Conservation (phyloP, 345 rosid species). For the Aethionema arabicum region DNA sequence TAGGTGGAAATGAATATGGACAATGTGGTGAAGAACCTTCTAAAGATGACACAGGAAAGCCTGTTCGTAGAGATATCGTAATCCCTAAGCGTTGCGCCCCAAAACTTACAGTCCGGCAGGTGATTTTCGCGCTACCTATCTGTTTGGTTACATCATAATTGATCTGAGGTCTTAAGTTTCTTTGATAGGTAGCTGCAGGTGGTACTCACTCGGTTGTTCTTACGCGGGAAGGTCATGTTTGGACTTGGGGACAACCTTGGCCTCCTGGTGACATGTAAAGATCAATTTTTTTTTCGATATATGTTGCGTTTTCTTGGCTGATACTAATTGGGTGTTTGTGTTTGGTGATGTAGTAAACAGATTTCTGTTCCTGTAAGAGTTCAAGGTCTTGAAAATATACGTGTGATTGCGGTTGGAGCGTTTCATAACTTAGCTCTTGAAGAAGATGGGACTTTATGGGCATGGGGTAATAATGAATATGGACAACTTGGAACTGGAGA, state of each 20-base stretch:
- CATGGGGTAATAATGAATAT: constrained; percentile 99
- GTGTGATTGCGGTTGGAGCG: constrained; percentile 92
- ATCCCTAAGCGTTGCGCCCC: constrained; percentile 97
- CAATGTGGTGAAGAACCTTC: constrained; percentile 98
- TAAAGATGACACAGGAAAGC: constrained; percentile 81
- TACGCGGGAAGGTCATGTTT: constrained; percentile 83
- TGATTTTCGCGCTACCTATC: constrained; percentile 21
- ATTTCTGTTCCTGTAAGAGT: constrained; percentile 95
- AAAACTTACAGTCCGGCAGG: constrained; percentile 88
- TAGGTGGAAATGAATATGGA: constrained; percentile 99
- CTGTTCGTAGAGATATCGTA: constrained; percentile 80
- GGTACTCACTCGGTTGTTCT: constrained; percentile 99
- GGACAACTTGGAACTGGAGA: constrained; percentile 99
- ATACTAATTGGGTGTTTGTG: neutral
- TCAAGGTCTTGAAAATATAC: constrained; percentile 92
- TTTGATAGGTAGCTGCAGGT: constrained; percentile 90
- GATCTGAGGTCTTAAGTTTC: constrained; percentile 1
- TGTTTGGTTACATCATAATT: neutral
- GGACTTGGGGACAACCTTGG: constrained; percentile 99
- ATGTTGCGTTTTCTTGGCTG: constrained; percentile 1
- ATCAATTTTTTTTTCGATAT: neutral
- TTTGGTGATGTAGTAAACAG: constrained; percentile 64
- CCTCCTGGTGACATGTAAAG: constrained; percentile 99
- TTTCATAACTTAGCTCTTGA: constrained; percentile 96
- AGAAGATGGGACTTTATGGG: constrained; percentile 93